Base-by-base conservation (phyloP, 2,329 filamentous ascomycete genomes). In the Colletotrichum spaethianum region DNA sequence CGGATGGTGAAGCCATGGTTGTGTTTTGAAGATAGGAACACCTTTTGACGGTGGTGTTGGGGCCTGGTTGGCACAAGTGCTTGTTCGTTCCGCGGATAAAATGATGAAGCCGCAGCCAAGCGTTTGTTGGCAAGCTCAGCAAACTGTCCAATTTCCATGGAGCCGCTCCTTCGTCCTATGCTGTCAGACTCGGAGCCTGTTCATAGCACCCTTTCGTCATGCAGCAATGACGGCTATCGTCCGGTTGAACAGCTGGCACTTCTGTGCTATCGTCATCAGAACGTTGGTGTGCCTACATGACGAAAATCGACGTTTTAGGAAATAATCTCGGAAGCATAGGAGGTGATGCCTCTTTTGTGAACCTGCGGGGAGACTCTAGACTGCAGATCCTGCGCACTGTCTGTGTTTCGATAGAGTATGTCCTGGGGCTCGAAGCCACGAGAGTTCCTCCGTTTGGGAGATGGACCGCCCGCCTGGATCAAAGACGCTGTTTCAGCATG, bases 401-500 rank as follows among this genome's bases (percentile, higher is more conserved):
- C 65, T 50, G 38, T 33, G 59, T 59, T 69, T 70, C 46, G 28
- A 26, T 4, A 40, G 26, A n/a, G 33, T 42, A 23, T 33, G 36
- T 44, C 52, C 52, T 68, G 64, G 38, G 18, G 50, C 42, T 50
- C 38, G 18, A 40, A 40, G 63, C 44, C 59, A 53, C 36, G 26
- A 55, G 44, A 38, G 1, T 67, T 63, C 64, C 59, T 42, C 44
- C 42, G 42, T 69, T 59, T 18, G 28, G 44, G n/a, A 59, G 33
- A 52, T 40, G 59, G 48, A 46, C 23, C n/a, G 46, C 26, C 53
- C 36, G 26, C 63, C 46, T 48, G 46, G 64, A 52, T 53, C 65
- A 72, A 50, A 63, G 36, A 59, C 53, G 52, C 53, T 44, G 65
- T 69, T 64, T 72, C 70, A 60, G 61, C 52, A 18, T 40, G 18